Percentiles rank a stretch among this genome's conserved stretches.
These are phyloP conservation scores for Cordyceps tenuipes DNA, from an alignment of 2,329 filamentous ascomycete genomes.

Conservation along the genomic window DNA sequence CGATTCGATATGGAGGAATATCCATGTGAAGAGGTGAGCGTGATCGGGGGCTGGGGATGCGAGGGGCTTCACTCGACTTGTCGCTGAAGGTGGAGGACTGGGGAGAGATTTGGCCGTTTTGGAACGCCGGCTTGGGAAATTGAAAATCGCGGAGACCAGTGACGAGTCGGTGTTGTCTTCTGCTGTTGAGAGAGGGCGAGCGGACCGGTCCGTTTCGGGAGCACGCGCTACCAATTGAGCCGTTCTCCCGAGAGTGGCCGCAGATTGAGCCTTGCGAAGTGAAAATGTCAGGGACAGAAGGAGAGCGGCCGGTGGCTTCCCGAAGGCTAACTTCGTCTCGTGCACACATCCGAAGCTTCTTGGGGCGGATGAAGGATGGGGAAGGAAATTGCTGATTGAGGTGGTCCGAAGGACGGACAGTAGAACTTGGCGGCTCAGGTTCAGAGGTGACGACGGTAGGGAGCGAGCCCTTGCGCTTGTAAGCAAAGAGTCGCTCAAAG, in stretches of 20 bases:
- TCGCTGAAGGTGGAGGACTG: constrained; percentile 17
- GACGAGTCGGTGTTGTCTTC: constrained; percentile 18
- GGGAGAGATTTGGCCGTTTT: constrained; percentile 20
- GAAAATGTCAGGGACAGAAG: constrained; percentile 7
- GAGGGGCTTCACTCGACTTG: constrained; percentile 18
- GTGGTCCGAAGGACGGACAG: constrained; percentile 14
- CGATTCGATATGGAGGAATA: constrained; percentile 17
- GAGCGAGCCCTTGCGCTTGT: constrained; percentile 29
- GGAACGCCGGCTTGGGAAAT: constrained; percentile 28
- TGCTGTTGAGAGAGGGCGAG: constrained; percentile 20
- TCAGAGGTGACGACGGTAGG: constrained; percentile 20
- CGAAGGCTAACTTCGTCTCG: constrained; percentile 37
- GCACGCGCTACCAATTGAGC: constrained; percentile 13
- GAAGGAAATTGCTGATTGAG: constrained; percentile 37
- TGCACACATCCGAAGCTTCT: constrained; percentile 46
- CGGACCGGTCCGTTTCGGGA: constrained; percentile 16
- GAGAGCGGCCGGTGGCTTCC: constrained; percentile 22
- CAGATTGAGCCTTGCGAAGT: constrained; percentile 6
- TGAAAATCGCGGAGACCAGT: constrained; percentile 28
- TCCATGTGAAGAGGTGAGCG: constrained; percentile 19
- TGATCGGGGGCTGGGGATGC: constrained; percentile 20
- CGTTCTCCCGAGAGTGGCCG: constrained; percentile 11
- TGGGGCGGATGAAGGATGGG: constrained; percentile 49
- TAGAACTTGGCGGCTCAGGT: constrained; percentile 18
- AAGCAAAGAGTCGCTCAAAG: constrained; percentile 44